Evolutionary conservation across 805 yeast species (phyloP), one percentile per base, ranked within the genome.

Genomic region (Ogataea nakhonphanomensis): DNA sequence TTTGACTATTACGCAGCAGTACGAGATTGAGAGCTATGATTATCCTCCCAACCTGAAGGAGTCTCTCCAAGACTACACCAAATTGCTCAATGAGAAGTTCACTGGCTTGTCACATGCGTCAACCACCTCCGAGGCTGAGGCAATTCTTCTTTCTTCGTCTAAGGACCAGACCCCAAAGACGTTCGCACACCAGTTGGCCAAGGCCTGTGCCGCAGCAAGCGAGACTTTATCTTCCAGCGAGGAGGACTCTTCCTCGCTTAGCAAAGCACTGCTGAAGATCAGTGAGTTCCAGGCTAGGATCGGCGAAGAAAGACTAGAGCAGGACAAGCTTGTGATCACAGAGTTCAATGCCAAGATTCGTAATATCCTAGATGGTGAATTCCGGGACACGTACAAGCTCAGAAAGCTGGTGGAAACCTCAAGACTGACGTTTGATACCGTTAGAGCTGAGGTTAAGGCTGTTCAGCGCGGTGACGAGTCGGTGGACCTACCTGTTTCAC

Each of bases 41-140:
- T 84, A 83, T 54, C 95, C 95, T 20, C 91, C 93, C 39, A 82
- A 82, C 58, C 62, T 84, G 47, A 73, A 74, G 46, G 91, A 85
- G 51, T 77, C 84, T 32, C 68, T 78, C 17, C 66, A 67, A 34
- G 81, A 83, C 50, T 78, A 82, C 55, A 77, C 82, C 26, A 74
- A 76, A 50, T 63, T 78, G 4, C 58, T 81, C 33, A 69, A 71
- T 30, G 75, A 66, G 53, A 80, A 78, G 58, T 73, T 79, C 47
- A 68, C 67, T 37, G 81, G 79, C 38, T 70, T 81, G 53, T 76
- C 79, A 44, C 76, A 69, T 52, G 86, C 83, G n/a, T 66, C 76
- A 3, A 72, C 79, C 17, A 81, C 85, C 1, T 78, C 76, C 49
- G 88, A 81, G 48, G 79, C 81, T 46, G 87, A 81, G 57, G 73